Base-by-base conservation (phyloP, 306 rosid genomes). In the Glycyrrhiza uralensis region DNA sequence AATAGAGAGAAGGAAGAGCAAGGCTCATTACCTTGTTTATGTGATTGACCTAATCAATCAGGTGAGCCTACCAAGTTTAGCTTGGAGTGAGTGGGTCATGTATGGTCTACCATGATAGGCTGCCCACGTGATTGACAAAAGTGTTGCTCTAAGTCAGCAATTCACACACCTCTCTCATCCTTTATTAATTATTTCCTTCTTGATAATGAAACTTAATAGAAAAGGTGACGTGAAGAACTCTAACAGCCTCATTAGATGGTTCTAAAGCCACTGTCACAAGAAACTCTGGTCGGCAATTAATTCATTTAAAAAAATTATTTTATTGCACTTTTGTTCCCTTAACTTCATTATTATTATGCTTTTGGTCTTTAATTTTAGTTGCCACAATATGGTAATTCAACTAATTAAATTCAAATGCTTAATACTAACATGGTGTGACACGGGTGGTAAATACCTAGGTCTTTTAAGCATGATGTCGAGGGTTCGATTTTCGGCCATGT, bases 121-220 rank as follows among this genome's bases (percentile, higher is more conserved):
- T 78, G 71, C 80, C 95, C 96, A 90, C 91, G 96, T 88, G 95
- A 90, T 92, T 88, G 96, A 85, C 95, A 78, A 81, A 74, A 78
- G 55, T 71, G 80, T 81, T 75, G 77, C 82, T 84, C 79, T 30
- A 82, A 83, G 87, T 89, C 93, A 85, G 81, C 90, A 84, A 74
- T 80, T 84, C 81, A 75, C 81, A 84, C 67, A 19, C 70, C 38
- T 62, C 61, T 46, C 79, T 35, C 64, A 12, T 36, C 66, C 32
- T 41, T 47, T 54, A n/a, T n/a, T n/a, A n/a, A n/a, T n/a, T n/a
- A 59, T 55, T 71, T 73, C 50, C 81, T 59, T 68, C 79, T 22
- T 80, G 86, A 83, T 79, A 85, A 74, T 80, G 88, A 86, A 86
- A 85, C 83, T 46, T 46, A 57, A 13, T 55, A 71, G 59, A 80